A percentile compares a stretch with the other conserved stretches of the same genome.
Conservation (phyloP, 495 filamentous ascomycete genomes). For the Podospora conica region DNA sequence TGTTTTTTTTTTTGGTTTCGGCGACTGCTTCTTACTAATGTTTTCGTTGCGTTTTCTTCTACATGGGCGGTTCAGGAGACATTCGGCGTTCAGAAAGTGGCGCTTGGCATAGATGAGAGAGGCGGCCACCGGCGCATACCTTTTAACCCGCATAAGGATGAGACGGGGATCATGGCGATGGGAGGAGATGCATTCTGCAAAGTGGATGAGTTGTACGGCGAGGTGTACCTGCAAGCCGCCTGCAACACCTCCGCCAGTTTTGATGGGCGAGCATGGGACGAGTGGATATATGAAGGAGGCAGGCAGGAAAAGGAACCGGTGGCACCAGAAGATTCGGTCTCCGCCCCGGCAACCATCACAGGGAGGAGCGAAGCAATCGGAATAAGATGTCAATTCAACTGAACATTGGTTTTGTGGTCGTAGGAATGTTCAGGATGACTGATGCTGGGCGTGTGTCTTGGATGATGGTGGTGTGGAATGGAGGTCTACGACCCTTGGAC, state of each 20-base stretch:
- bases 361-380: not conserved
- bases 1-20: not conserved
- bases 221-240: not conserved
- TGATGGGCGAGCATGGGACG: not conserved
- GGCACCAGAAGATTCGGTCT: not conserved
- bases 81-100: conserved; percentile 16
- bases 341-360: not conserved
- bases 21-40: conserved; percentile 8
- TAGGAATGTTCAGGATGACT: not conserved
- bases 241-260: not conserved
- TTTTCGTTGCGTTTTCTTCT: conserved; percentile 3
- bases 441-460: not conserved
- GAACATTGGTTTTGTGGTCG: not conserved
- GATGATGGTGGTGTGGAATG: not conserved
- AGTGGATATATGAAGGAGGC: not conserved
- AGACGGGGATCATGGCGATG: not conserved
- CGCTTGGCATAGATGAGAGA: conserved; percentile 24
- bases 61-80: conserved; percentile 9
- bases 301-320: not conserved
- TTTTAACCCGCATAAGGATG: not conserved
- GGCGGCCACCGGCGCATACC: conserved; percentile 17
- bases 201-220: not conserved
- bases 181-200: not conserved
- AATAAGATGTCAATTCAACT: not conserved
- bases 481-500: not conserved